phyloP scores from a whole-genome alignment of 2,329 filamentous ascomycete species.

The Colletotrichum sidae region DNA sequence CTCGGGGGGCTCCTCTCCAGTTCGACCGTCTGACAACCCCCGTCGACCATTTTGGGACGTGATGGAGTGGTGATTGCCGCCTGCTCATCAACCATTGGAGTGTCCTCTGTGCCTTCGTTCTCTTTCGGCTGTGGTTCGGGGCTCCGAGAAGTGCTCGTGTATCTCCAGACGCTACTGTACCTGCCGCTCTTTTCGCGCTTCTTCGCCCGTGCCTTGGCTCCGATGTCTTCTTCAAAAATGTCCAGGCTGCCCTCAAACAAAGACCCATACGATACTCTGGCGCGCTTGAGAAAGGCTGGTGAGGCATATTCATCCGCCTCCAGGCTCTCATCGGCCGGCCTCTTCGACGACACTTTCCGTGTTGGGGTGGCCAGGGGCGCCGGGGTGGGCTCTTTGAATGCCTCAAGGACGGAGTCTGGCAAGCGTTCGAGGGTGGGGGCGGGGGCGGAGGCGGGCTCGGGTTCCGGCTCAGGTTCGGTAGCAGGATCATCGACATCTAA shows the following conservation, averaged over 20 bases:
- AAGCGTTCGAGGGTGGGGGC: conserved; percentile 31
- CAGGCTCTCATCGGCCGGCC: conserved; percentile 48
- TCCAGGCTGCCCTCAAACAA: conserved; percentile 74
- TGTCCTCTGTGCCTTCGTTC: conserved; percentile 40
- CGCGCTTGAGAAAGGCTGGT: conserved; percentile 82
- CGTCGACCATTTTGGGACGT: conserved; percentile 44
- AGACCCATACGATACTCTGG: conserved; percentile 75
- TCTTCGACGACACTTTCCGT: conserved; percentile 42
- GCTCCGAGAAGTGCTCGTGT: conserved; percentile 77
- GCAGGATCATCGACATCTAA: conserved; percentile 66
- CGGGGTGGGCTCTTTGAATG: conserved; percentile 38
- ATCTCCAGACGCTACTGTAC: conserved; percentile 78
- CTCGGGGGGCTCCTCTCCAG: conserved; percentile 37
- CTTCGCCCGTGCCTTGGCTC: conserved; percentile 68
- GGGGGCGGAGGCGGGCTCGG: conserved; percentile 37
- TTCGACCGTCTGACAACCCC: conserved; percentile 46
- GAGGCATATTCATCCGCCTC: conserved; percentile 73
- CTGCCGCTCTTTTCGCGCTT: conserved; percentile 79
- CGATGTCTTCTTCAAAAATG: conserved; percentile 77
- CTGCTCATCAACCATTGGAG: conserved; percentile 23
- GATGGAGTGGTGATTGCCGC: conserved; percentile 30
- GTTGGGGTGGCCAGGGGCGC: conserved; percentile 20
- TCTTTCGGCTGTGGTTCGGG: conserved; percentile 64
- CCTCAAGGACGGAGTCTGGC: conserved; percentile 35
- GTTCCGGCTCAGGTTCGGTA: conserved; percentile 33